Evolutionary conservation across 345 rosid genomes (phyloP).

Genomic region (Hibiscus trionum): DNA sequence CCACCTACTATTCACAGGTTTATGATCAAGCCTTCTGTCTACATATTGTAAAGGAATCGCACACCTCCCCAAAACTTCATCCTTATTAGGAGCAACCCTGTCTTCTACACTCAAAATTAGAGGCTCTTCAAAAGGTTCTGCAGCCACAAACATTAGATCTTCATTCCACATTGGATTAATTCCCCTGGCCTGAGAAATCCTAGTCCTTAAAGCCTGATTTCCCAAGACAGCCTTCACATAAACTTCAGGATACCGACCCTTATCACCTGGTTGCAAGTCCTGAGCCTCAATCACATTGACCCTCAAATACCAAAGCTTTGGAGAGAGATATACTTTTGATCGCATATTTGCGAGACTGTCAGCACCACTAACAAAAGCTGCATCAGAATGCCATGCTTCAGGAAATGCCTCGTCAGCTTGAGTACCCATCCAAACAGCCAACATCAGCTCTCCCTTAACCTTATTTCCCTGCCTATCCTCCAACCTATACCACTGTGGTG

Average conservation of each 20-base stretch:
- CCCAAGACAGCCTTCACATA: slow-evolving; percentile 65
- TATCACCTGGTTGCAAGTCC: slow-evolving; percentile 58
- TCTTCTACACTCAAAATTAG: slow-evolving; percentile 74
- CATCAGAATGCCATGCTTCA: slow-evolving; percentile 97
- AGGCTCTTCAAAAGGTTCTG: slow-evolving; percentile 84
- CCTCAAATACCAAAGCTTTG: slow-evolving; percentile 89
- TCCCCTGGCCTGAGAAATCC: slow-evolving; percentile 51
- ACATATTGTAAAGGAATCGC: slow-evolving; percentile 42
- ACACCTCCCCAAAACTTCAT: slow-evolving; percentile 65
- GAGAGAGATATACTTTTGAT: slow-evolving; percentile 86
- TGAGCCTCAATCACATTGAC: slow-evolving; percentile 95
- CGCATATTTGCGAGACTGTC: slow-evolving; percentile 78
- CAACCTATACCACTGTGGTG: slow-evolving; percentile 89
- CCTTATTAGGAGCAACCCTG: slow-evolving; percentile 75
- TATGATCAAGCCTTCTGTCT: slow-evolving; percentile 70
- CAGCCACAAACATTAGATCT: slow-evolving; percentile 90
- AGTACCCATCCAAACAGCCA: slow-evolving; percentile 97
- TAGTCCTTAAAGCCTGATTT: slow-evolving; percentile 51
- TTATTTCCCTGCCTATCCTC: slow-evolving; percentile 65
- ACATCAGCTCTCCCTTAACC: slow-evolving; percentile 73
- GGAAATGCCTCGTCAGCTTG: slow-evolving; percentile 99
- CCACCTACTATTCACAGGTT: slow-evolving; percentile 67
- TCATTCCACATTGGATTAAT: slow-evolving; percentile 90
- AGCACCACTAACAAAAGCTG: slow-evolving; percentile 67
- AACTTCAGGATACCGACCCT: slow-evolving; percentile 70